phyloP scores from a whole-genome alignment of 257 asterid species.

The Haberlea rhodopensis region DNA sequence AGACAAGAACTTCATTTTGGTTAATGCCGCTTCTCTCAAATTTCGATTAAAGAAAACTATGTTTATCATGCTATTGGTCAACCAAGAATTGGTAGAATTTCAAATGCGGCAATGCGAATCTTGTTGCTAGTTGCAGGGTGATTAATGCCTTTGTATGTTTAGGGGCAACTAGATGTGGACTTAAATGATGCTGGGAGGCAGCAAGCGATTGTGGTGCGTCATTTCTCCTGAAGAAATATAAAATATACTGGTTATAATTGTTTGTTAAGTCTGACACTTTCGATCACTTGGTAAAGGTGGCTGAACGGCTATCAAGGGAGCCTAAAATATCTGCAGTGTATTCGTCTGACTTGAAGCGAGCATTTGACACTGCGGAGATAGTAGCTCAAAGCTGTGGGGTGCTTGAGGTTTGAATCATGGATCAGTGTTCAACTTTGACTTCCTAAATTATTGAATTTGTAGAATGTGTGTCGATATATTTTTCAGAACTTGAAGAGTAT shows the following conservation, averaged over 20 bases:
- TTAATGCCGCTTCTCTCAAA: neutral
- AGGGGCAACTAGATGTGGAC: conserved; percentile 93
- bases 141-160: conserved; percentile 17
- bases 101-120: neutral
- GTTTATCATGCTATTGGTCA: neutral
- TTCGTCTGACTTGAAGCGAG: conserved; percentile 81
- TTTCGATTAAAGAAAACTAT: neutral
- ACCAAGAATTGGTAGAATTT: neutral
- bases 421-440: conserved; percentile 22
- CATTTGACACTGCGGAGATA: conserved; percentile 59
- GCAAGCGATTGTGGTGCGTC: conserved; percentile 76
- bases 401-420: conserved; percentile 52
- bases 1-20: conserved; percentile 1
- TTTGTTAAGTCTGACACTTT: conserved; percentile 13
- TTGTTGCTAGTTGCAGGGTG: neutral
- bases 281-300: conserved; percentile 48
- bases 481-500: neutral
- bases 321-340: conserved; percentile 65
- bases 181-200: conserved; percentile 69
- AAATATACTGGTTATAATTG: conserved; percentile 2
- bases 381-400: conserved; percentile 66
- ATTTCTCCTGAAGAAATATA: conserved; percentile 15
- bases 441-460: neutral
- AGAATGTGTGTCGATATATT: neutral
- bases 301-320: conserved; percentile 64